These are phyloP conservation scores for Saccharomycopsis hybrid DNA, from an alignment of 1,139 yeast genomes.

Conservation along the genomic window DNA sequence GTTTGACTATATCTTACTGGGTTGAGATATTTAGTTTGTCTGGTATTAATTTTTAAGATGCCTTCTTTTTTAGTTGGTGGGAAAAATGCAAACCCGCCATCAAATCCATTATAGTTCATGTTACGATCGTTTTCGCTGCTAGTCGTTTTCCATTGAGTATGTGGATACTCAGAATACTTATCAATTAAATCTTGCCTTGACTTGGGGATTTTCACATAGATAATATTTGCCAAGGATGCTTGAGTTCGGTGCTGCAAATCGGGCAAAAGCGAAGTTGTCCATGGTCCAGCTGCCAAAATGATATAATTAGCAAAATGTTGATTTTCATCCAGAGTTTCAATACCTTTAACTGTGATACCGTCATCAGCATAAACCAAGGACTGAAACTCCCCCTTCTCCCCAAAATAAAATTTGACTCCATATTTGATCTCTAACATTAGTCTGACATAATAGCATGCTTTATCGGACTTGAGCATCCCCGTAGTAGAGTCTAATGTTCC, in stretches of 20 bases:
- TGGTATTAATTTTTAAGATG: constrained; percentile 21
- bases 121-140: constrained; percentile 22
- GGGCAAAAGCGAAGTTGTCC: constrained; percentile 34
- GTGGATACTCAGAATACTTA: constrained; percentile 32
- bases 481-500: constrained; percentile 34
- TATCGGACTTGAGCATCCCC: constrained; percentile 35
- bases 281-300: constrained; percentile 36
- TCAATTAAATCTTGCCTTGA: constrained; percentile 24
- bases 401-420: constrained; percentile 32
- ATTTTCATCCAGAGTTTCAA: constrained; percentile 30
- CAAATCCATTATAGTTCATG: constrained; percentile 16
- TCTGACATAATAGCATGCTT: constrained; percentile 31
- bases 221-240: constrained; percentile 33
- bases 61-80: constrained; percentile 22
- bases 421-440: constrained; percentile 24
- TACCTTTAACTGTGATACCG: constrained; percentile 27
- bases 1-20: background rate
- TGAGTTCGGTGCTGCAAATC: constrained; percentile 32
- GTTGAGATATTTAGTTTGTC: background rate
- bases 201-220: constrained; percentile 28
- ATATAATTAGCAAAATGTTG: constrained; percentile 30
- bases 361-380: constrained; percentile 14
- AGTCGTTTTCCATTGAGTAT: constrained; percentile 29
- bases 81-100: constrained; percentile 14
- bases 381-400: constrained; percentile 25